Conservation (phyloP, 495 filamentous ascomycete species). For the Bombardia bombarda region DNA sequence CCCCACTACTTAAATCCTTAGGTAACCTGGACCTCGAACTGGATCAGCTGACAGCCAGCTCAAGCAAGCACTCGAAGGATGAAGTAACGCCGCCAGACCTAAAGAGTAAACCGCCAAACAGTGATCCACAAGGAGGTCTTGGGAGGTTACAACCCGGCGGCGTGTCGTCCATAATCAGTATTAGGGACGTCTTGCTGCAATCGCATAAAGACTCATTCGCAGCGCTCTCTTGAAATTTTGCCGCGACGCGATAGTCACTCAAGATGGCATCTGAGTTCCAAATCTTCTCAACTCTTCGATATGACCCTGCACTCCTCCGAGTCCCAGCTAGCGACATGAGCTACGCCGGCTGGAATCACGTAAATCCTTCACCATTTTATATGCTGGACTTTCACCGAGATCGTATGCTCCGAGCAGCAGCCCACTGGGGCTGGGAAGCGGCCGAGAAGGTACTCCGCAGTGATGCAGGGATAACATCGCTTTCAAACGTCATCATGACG, state of each 20-base stretch:
- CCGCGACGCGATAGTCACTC: neutral
- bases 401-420: slow-evolving; percentile 65
- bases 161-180: neutral
- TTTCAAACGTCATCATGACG: slow-evolving; percentile 17
- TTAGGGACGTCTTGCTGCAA: neutral
- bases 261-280: slow-evolving; percentile 35
- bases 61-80: too few relatives aligned
- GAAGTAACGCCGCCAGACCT: too few relatives aligned
- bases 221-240: neutral
- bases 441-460: slow-evolving; percentile 38
- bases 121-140: too few relatives aligned
- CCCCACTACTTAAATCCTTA: too few relatives aligned
- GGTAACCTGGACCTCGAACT: too few relatives aligned
- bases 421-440: slow-evolving; percentile 54
- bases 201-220: neutral
- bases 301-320: slow-evolving; percentile 55
- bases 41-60: too few relatives aligned
- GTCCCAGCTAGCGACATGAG: slow-evolving; percentile 22
- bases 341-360: slow-evolving; percentile 33
- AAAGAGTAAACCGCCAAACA: too few relatives aligned
- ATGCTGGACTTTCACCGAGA: slow-evolving; percentile 77
- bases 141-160: neutral
- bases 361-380: slow-evolving; percentile 61
- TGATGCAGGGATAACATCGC: slow-evolving; percentile 27
- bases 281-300: slow-evolving; percentile 69